Conservation (phyloP, 1,284 basidiomycete species). For the Ceratobasidium sp. region DNA sequence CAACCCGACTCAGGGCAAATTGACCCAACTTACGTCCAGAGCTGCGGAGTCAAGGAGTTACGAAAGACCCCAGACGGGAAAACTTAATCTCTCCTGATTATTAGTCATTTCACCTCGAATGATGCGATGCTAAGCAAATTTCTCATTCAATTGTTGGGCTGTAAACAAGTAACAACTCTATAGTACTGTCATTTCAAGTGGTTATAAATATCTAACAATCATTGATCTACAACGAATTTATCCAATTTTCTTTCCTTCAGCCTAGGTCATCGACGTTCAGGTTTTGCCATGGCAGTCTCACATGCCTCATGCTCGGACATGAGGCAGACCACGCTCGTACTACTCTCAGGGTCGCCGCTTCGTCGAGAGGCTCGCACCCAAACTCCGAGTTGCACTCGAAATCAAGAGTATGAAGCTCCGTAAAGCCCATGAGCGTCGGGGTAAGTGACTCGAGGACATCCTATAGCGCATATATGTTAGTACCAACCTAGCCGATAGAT, state of each 20-base stretch:
- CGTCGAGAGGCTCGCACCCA: conserved; percentile 10
- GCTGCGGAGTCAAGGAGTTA: neutral
- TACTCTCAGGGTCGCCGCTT: neutral
- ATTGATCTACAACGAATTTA: neutral
- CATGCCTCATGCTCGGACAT: conserved; percentile 23
- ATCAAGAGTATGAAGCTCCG: conserved; percentile 8
- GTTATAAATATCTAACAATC: neutral
- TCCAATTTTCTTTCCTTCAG: neutral
- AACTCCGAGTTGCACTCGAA: conserved; percentile 28
- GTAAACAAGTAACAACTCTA: neutral
- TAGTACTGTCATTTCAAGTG: neutral
- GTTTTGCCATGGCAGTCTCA: conserved; percentile 20
- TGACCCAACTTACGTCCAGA: neutral
- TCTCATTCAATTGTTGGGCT: neutral
- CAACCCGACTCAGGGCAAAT: neutral
- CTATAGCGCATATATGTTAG: conserved; percentile 34
- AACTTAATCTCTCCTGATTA: neutral
- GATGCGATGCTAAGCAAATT: neutral
- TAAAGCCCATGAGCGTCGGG: conserved; percentile 8
- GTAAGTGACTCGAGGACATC: conserved; percentile 22
- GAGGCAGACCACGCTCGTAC: conserved; percentile 7
- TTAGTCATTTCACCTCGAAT: neutral
- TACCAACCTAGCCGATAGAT: neutral
- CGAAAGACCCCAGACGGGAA: too few species aligned
- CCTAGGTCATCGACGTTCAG: conserved; percentile 2